phyloP scores from a whole-genome alignment of 768 basidiomycete species.

The Psilocybe sp. region DNA sequence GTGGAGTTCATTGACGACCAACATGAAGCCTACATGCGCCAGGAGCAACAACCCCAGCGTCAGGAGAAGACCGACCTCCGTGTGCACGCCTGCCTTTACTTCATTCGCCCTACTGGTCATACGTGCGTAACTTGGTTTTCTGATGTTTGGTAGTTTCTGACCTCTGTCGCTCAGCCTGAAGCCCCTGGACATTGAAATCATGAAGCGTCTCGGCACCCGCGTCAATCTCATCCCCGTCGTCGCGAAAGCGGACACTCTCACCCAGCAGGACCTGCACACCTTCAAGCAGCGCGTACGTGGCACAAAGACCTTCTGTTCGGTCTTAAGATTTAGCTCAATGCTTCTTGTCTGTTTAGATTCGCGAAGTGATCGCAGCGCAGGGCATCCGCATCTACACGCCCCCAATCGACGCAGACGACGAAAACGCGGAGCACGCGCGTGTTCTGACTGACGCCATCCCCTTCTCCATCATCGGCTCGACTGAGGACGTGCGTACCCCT shows the following conservation, averaged over 20 bases:
- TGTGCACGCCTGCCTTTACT: slow-evolving; percentile 96
- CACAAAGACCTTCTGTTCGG: slow-evolving; percentile 1
- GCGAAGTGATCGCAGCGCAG: slow-evolving; percentile 87
- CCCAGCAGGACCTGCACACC: slow-evolving; percentile 83
- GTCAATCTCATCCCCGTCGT: slow-evolving; percentile 98
- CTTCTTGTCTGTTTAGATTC: slow-evolving; percentile 49
- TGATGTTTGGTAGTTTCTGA: not conserved
- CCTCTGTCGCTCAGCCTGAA: slow-evolving; percentile 60
- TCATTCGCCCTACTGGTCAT: slow-evolving; percentile 94
- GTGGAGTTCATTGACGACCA: slow-evolving; percentile 98
- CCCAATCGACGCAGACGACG: slow-evolving; percentile 86
- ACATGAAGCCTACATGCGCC: slow-evolving; percentile 93
- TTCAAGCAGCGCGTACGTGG: slow-evolving; percentile 89
- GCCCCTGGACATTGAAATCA: slow-evolving; percentile 98
- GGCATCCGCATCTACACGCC: slow-evolving; percentile 95
- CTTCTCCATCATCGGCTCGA: slow-evolving; percentile 98
- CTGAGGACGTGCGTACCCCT: slow-evolving; percentile 86
- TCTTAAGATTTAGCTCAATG: slow-evolving; percentile 12
- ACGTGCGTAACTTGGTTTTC: slow-evolving; percentile 58
- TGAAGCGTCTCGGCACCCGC: slow-evolving; percentile 97
- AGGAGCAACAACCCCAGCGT: slow-evolving; percentile 98
- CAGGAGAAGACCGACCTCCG: slow-evolving; percentile 91
- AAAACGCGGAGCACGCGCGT: slow-evolving; percentile 84
- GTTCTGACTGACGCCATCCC: slow-evolving; percentile 90
- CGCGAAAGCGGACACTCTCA: slow-evolving; percentile 96